These are phyloP conservation scores for Cladosporium oxysporum DNA, from an alignment of 2,329 filamentous ascomycete genomes.

Conservation along the genomic window DNA sequence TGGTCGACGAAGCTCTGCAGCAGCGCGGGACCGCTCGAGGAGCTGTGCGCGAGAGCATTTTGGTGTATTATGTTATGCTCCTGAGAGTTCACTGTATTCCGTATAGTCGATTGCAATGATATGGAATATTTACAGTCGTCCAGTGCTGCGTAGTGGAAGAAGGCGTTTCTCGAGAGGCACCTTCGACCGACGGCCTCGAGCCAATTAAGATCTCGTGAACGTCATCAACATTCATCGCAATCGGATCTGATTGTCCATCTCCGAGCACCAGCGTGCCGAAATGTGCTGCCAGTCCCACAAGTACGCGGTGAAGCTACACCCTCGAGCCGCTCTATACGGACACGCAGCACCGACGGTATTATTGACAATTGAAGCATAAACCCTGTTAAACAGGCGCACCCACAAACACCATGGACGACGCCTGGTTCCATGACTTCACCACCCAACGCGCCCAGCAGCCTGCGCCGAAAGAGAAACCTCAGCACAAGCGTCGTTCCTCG, in stretches of 20 bases:
- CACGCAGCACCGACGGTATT: constrained; percentile 9
- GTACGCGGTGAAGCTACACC: neutral
- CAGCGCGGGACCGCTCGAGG: constrained; percentile 23
- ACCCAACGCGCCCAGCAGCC: constrained; percentile 57
- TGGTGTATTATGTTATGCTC: neutral
- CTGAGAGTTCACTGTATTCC: neutral
- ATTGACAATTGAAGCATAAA: neutral
- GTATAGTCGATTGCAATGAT: neutral
- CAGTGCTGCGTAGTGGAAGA: neutral
- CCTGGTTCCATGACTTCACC: constrained; percentile 72
- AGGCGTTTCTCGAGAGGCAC: neutral
- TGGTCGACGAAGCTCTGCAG: constrained; percentile 25
- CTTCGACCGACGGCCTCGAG: neutral
- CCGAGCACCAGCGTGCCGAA: constrained; percentile 1
- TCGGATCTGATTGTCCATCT: constrained; percentile 17
- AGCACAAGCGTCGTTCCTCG: constrained; percentile 68
- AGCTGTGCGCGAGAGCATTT: constrained; percentile 25
- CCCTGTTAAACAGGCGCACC: constrained; percentile 6
- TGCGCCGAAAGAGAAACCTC: constrained; percentile 51
- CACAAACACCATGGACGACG: constrained; percentile 59
- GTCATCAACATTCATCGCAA: constrained; percentile 1
- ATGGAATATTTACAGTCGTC: neutral
- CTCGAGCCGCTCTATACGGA: neutral
- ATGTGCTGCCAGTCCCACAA: neutral
- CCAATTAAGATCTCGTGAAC: constrained; percentile 19